Evolutionary conservation across 495 filamentous ascomycete species (phyloP).

Genomic region (Entonaema liquescens): DNA sequence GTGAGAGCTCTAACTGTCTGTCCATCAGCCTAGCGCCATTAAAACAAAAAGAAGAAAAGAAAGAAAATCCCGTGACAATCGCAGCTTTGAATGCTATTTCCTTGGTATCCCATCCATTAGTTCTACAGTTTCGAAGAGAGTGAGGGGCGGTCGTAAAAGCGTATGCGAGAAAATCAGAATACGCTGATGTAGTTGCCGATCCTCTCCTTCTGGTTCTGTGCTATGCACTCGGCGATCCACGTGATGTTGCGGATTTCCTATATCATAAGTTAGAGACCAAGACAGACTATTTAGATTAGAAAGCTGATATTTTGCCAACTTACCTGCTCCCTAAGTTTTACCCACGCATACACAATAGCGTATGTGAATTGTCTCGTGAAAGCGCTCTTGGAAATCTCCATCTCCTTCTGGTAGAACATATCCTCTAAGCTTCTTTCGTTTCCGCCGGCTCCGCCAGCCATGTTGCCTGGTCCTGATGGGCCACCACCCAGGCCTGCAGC

Average conservation of each 20-base stretch:
- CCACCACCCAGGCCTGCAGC: constrained; percentile 85
- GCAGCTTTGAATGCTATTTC: constrained; percentile 30
- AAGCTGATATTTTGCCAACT: constrained; percentile 38
- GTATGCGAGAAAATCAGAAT: constrained; percentile 58
- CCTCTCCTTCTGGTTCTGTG: constrained; percentile 98
- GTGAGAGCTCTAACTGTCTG: constrained; percentile 34
- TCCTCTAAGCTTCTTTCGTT: constrained; percentile 95
- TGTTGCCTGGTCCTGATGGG: constrained; percentile 76
- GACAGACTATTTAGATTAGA: not conserved
- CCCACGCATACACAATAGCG: constrained; percentile 96
- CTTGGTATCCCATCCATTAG: constrained; percentile 44
- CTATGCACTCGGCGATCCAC: constrained; percentile 99
- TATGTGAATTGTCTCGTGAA: constrained; percentile 98
- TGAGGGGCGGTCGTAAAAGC: constrained; percentile 16
- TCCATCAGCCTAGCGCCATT: constrained; percentile 37
- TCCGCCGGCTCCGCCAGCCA: constrained; percentile 76
- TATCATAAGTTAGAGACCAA: constrained; percentile 8
- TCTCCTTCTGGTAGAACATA: constrained; percentile 98
- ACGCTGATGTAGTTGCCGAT: constrained; percentile 99
- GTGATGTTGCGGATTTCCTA: constrained; percentile 99
- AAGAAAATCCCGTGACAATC: constrained; percentile 26
- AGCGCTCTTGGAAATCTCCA: constrained; percentile 93
- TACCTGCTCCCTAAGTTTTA: constrained; percentile 97
- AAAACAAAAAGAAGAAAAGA: constrained; percentile 5
- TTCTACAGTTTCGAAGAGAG: constrained; percentile 47